Conservation (phyloP, 2,329 filamentous ascomycete species). For the Hirsutella minnesotensis region DNA sequence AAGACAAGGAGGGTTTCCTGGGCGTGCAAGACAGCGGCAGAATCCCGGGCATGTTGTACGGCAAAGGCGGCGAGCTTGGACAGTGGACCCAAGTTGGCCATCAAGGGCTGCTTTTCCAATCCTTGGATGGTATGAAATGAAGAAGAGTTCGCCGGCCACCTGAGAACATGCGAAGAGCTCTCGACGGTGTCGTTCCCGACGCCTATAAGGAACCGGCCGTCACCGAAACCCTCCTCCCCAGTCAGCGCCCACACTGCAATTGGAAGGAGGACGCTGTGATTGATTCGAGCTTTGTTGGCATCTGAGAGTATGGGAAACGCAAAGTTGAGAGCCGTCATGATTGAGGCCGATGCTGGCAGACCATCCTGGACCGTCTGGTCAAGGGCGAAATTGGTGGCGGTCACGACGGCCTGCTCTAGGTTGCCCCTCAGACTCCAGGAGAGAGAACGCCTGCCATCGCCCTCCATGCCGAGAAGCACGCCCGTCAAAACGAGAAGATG, state of each 20-base stretch:
- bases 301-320: slow-evolving; percentile 62
- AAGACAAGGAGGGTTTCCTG: slow-evolving; percentile 58
- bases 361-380: slow-evolving; percentile 28
- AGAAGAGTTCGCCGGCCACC: slow-evolving; percentile 50
- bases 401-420: slow-evolving; percentile 62
- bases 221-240: slow-evolving; percentile 61
- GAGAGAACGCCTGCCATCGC: slow-evolving; percentile 50
- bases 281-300: slow-evolving; percentile 41
- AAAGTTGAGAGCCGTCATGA: slow-evolving; percentile 65
- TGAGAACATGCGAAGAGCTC: slow-evolving; percentile 29
- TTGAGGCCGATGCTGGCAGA: slow-evolving; percentile 31
- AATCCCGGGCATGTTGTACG: slow-evolving; percentile 40
- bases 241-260: slow-evolving; percentile 56
- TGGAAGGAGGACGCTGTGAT: slow-evolving; percentile 61
- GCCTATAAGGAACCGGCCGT: slow-evolving; percentile 60
- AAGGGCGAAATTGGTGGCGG: slow-evolving; percentile 68
- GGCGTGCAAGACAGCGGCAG: slow-evolving; percentile 31
- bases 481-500: slow-evolving; percentile 74
- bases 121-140: slow-evolving; percentile 49
- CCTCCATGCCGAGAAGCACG: slow-evolving; percentile 64
- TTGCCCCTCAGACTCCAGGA: slow-evolving; percentile 50
- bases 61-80: slow-evolving; percentile 54
- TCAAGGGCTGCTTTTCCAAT: slow-evolving; percentile 48
- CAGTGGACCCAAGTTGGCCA: slow-evolving; percentile 55
- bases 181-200: slow-evolving; percentile 57